Evolutionary conservation across 2,329 filamentous ascomycete species (phyloP).

Genomic region (Ophiostoma sp.): DNA sequence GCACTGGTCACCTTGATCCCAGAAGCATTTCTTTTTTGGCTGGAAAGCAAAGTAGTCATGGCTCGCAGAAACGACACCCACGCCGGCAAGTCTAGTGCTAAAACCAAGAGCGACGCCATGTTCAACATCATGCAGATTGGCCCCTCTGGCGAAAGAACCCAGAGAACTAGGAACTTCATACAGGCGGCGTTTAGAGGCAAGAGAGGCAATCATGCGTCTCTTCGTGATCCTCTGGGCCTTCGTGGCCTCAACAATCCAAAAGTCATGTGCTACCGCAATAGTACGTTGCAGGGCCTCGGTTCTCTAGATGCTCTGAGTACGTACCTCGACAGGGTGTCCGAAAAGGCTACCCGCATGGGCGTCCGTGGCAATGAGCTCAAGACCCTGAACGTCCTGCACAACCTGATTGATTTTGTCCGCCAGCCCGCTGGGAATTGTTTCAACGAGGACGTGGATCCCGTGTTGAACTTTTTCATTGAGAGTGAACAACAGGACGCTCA

Average conservation of each 20-base stretch:
- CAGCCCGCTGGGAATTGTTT: slow-evolving; percentile 63
- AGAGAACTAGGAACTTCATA: background rate
- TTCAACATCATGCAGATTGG: slow-evolving; percentile 21
- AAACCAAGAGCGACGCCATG: slow-evolving; percentile 11
- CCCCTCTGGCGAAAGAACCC: slow-evolving; percentile 35
- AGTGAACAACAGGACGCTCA: slow-evolving; percentile 97
- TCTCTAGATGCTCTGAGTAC: slow-evolving; percentile 64
- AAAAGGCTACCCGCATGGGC: slow-evolving; percentile 22
- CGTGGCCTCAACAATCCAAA: slow-evolving; percentile 82
- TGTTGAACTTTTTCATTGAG: slow-evolving; percentile 86
- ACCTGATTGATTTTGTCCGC: slow-evolving; percentile 66
- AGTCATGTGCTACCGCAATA: slow-evolving; percentile 98
- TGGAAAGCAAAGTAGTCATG: slow-evolving; percentile 31
- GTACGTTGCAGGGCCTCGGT: slow-evolving; percentile 78
- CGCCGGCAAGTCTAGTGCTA: background rate
- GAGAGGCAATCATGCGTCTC: too few species aligned
- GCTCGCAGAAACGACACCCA: slow-evolving; percentile 25
- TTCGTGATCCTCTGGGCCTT: slow-evolving; percentile 40
- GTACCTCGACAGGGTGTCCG: slow-evolving; percentile 49
- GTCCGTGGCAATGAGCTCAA: slow-evolving; percentile 38
- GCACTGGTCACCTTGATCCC: slow-evolving; percentile 53
- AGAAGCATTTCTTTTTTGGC: slow-evolving; percentile 44
- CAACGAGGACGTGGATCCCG: slow-evolving; percentile 72
- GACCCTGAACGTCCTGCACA: slow-evolving; percentile 50
- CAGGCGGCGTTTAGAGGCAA: background rate